Conservation (phyloP, 2,329 filamentous ascomycete species). For the Aureobasidium sp. region DNA sequence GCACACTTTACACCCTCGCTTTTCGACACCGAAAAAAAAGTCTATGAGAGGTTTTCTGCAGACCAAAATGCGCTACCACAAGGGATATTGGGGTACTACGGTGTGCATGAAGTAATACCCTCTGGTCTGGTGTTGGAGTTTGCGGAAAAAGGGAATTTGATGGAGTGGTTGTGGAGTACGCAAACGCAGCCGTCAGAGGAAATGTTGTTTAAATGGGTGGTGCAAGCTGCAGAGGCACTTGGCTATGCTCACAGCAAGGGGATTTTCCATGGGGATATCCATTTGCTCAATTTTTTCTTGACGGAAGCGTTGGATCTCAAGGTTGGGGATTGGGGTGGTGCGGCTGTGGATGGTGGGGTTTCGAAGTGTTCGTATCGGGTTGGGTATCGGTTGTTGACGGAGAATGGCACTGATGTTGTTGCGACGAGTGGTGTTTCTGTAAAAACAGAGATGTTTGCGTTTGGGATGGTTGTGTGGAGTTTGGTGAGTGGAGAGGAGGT, state of each 20-base stretch:
- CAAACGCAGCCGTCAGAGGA: neutral
- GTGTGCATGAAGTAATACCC: slow-evolving; percentile 7
- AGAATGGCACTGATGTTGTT: neutral
- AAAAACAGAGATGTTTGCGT: neutral
- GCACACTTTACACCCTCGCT: neutral
- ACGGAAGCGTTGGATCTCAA: slow-evolving; percentile 14
- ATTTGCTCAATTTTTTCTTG: slow-evolving; percentile 16
- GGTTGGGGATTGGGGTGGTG: slow-evolving; percentile 18
- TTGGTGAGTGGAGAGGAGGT: neutral
- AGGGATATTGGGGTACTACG: slow-evolving; percentile 13
- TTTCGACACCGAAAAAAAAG: slow-evolving; percentile 10
- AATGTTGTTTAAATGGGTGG: slow-evolving; percentile 7
- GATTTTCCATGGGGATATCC: slow-evolving; percentile 13
- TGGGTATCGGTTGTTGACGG: neutral
- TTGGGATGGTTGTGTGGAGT: neutral
- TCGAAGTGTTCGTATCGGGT: neutral
- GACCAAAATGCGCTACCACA: slow-evolving; percentile 5
- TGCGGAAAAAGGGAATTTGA: slow-evolving; percentile 2
- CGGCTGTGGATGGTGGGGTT: slow-evolving; percentile 13
- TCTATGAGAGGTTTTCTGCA: slow-evolving; percentile 15
- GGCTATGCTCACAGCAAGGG: slow-evolving; percentile 10
- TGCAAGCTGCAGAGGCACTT: slow-evolving; percentile 10
- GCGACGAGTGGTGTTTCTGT: neutral
- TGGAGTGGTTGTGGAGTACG: neutral
- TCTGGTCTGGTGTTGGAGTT: slow-evolving; percentile 9